Conservation (phyloP, 257 asterid genomes). For the Lantana camara region DNA sequence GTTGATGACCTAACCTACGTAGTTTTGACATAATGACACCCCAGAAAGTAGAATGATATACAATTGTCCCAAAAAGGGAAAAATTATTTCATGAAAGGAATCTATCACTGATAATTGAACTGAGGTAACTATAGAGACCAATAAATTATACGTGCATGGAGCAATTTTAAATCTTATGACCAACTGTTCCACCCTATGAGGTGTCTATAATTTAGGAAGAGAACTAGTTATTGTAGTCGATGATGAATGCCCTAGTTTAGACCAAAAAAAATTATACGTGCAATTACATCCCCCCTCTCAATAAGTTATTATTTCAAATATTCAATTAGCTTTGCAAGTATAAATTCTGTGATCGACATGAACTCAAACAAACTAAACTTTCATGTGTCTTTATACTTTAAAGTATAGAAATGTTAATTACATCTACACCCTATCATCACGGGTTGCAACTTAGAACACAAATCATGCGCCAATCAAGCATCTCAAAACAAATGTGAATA, state of each 20-base stretch:
- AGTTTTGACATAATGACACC: conserved; percentile 26
- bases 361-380: not conserved
- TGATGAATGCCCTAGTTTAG: too few species aligned
- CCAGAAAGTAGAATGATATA: not conserved
- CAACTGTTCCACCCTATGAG: too few species aligned
- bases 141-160: too few species aligned
- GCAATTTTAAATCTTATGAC: too few species aligned
- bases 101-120: not conserved
- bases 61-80: not conserved
- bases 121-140: too few species aligned
- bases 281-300: too few species aligned
- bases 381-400: not conserved
- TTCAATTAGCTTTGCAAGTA: not conserved
- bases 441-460: conserved; percentile 1
- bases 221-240: too few species aligned
- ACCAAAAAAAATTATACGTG: too few species aligned
- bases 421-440: not conserved
- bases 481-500: not conserved
- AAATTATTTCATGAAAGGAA: conserved; percentile 2
- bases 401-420: not conserved
- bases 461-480: conserved; percentile 33
- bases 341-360: not conserved
- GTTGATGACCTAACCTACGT: conserved; percentile 23
- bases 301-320: not conserved
- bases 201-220: too few species aligned